phyloP scores from a whole-genome alignment of 495 filamentous ascomycete species.

The Glonium stellatum region DNA sequence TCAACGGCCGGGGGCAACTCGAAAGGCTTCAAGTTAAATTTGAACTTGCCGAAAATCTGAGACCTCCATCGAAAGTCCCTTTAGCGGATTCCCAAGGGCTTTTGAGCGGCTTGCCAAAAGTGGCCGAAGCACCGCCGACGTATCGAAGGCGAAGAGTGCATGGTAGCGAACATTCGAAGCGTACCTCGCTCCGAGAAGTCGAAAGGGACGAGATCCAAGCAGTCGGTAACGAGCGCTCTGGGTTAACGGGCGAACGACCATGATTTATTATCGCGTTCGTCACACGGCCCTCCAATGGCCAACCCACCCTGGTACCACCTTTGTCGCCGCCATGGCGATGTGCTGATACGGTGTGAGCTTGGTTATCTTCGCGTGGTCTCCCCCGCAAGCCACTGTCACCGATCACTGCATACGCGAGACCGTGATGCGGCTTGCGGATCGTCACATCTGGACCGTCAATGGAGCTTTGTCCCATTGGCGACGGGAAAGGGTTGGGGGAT shows the following conservation, averaged over 20 bases:
- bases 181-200: too few relatives aligned
- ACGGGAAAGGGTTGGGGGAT: background rate
- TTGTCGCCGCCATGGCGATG: background rate
- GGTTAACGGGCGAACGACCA: background rate
- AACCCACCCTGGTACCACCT: constrained; percentile 9
- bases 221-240: background rate
- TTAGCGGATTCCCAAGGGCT: too few relatives aligned
- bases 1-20: too few relatives aligned
- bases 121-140: too few relatives aligned
- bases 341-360: background rate
- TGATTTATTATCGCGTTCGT: constrained; percentile 17
- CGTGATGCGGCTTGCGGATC: constrained; percentile 2
- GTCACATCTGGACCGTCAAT: background rate
- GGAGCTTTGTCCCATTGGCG: background rate
- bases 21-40: too few relatives aligned
- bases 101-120: too few relatives aligned
- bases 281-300: constrained; percentile 18
- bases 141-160: too few relatives aligned
- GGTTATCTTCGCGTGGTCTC: background rate
- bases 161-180: too few relatives aligned
- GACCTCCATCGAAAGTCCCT: too few relatives aligned
- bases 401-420: background rate
- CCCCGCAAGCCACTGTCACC: background rate
- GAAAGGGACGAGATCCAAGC: background rate
- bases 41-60: too few relatives aligned